Evolutionary conservation across 1,139 yeast species (phyloP).

Genomic region (Yamadazyma trypodendri): DNA sequence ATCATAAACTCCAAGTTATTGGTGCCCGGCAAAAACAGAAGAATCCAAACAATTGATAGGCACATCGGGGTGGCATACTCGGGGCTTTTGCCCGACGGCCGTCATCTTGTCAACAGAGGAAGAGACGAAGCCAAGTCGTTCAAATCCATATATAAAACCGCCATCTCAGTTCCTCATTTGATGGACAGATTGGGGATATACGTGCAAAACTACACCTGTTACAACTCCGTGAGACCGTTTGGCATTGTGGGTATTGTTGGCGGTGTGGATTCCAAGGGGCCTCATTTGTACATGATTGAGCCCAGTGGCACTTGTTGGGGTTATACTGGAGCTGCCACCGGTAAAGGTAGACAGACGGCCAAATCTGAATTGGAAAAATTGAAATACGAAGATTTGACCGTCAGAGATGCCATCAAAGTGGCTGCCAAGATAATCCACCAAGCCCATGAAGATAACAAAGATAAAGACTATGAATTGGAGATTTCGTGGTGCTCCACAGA

Average conservation of each 20-base stretch:
- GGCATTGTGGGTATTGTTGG: conserved; percentile 92
- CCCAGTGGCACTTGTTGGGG: conserved; percentile 99
- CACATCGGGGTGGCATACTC: conserved; percentile 95
- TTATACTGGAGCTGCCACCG: conserved; percentile 94
- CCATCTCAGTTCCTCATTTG: conserved; percentile 77
- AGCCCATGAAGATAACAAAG: conserved; percentile 97
- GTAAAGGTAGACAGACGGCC: conserved; percentile 96
- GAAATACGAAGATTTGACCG: conserved; percentile 66
- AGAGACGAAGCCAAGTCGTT: conserved; percentile 88
- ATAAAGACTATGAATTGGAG: conserved; percentile 94
- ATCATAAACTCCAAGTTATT: conserved; percentile 81
- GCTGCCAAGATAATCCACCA: conserved; percentile 91
- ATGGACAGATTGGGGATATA: conserved; percentile 88
- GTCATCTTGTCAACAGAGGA: conserved; percentile 88
- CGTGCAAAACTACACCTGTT: conserved; percentile 93
- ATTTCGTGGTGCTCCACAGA: conserved; percentile 76
- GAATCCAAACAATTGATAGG: conserved; percentile 89
- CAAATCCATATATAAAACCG: conserved; percentile 72
- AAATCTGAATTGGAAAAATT: conserved; percentile 93
- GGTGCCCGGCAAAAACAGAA: conserved; percentile 83
- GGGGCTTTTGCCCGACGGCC: conserved; percentile 94
- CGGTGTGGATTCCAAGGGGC: conserved; percentile 85
- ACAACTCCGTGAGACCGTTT: conserved; percentile 96
- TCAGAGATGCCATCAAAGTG: conserved; percentile 81
- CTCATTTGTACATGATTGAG: conserved; percentile 94